Conservation (phyloP, 257 asterid species). For the Fraxinus pennsylvanica region DNA sequence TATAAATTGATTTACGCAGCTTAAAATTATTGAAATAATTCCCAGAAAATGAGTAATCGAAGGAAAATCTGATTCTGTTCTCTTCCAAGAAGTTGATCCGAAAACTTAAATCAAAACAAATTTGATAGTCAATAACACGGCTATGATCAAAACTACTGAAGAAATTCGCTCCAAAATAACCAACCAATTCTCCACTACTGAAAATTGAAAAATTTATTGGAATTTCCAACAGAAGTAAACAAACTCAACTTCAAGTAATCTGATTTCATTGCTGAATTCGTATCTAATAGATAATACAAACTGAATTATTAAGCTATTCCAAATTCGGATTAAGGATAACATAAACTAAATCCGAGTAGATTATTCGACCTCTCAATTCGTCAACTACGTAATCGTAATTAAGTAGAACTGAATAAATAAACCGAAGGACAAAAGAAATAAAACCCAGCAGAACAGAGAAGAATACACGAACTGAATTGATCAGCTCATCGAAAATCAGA, state of each 20-base stretch:
- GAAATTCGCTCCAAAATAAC: constrained; percentile 2
- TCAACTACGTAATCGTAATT: constrained; percentile 13
- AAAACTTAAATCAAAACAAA: not conserved
- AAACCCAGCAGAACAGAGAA: constrained; percentile 3
- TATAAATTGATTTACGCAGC: not conserved
- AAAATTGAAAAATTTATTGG: not conserved
- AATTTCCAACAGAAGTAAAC: not conserved
- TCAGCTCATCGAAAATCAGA: not conserved
- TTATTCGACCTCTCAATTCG: not conserved
- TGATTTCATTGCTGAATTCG: constrained; percentile 11
- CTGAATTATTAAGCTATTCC: not conserved
- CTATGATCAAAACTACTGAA: not conserved
- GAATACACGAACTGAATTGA: not conserved
- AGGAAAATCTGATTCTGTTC: not conserved
- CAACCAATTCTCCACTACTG: not conserved
- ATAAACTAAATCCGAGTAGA: not conserved
- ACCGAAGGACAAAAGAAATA: not conserved
- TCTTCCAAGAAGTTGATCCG: not conserved
- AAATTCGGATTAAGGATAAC: not conserved
- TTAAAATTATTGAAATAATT: not conserved
- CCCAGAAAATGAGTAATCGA: not conserved
- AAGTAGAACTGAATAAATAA: not conserved
- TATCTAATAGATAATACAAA: not conserved
- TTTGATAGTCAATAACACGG: not conserved
- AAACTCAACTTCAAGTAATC: constrained; percentile 9